Evolutionary conservation across 176 grass and related monocot species (phyloP), one percentile per base, ranked within the genome.

Genomic region (Juncus inflexus): DNA sequence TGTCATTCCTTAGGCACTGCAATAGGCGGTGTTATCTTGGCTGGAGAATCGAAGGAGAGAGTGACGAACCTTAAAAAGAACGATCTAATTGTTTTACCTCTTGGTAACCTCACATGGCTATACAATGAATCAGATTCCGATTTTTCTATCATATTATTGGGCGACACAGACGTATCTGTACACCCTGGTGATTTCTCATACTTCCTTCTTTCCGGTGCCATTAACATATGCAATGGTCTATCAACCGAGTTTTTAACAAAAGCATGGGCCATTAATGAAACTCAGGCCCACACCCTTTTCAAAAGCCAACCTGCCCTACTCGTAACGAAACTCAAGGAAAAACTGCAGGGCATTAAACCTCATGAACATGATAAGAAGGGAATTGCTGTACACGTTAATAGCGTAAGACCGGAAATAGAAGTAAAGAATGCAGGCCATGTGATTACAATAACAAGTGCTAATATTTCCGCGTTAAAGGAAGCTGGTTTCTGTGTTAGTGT

Each of bases 81-180:
- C 38, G 80, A 78, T 3, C 54, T 73, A 1, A 65, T 78, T 16
- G 8, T 14, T 28, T 6, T 83, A 6, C 80, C 60, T 37, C 12
- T 28, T 2, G 74, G 74, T 12, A 76, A 64, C 35, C 60, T 72
- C 42, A 40, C 80, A 12, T 83, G 80, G 80, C 77, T 66, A 68
- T 83, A 73, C 67, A 83, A 78, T 37, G 66, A 72, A 2, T 61
- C 59, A 0, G 4, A 15, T 1, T 3, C 55, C 3, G 58, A 61
- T 1, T 15, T 77, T 7, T 54, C 53, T 41, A 66, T 78, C 35
- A 2, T 73, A 40, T 61, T 83, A 57, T 6, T 70, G 35, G 80
- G 74, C 0, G 80, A 77, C 74, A 77, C 66, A 4, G 12, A 55
- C 0, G 35, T 7, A 15, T 66, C 66, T 40, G 2, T 70, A 41